Evolutionary conservation across 2,329 filamentous ascomycete species (phyloP).

Genomic region (Ophiognomonia clavigignenti-juglandacearum): DNA sequence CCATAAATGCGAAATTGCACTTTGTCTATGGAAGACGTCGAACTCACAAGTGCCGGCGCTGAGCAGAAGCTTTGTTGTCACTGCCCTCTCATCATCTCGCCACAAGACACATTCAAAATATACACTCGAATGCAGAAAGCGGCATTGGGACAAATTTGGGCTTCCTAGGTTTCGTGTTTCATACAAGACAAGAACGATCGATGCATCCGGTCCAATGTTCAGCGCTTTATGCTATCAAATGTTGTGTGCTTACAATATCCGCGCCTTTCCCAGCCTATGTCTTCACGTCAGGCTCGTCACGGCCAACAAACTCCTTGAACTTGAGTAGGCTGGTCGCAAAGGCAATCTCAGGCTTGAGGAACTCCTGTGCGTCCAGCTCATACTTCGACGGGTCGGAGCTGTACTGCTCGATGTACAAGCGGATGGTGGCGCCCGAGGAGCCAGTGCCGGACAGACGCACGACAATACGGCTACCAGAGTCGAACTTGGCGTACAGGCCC

Average conservation of each 20-base stretch:
- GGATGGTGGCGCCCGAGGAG: conserved; percentile 91
- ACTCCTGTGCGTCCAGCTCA: conserved; percentile 81
- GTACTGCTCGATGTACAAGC: conserved; percentile 96
- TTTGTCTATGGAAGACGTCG: no score
- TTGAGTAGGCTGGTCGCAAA: conserved; percentile 81
- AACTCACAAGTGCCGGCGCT: no score
- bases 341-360: conserved; percentile 83
- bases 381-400: conserved; percentile 76
- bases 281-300: conserved; percentile 93
- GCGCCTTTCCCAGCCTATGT: conserved; percentile 50
- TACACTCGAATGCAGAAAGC: not conserved
- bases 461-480: conserved; percentile 90
- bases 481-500: conserved; percentile 91
- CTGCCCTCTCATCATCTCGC: no score
- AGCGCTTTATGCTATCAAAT: not conserved
- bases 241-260: not conserved
- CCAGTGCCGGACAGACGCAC: conserved; percentile 93
- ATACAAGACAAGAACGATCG: not conserved
- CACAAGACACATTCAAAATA: not conserved
- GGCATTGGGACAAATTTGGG: not conserved
- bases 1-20: no score
- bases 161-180: not conserved
- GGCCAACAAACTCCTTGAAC: conserved; percentile 89
- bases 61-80: no score
- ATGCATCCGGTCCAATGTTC: not conserved